Percentiles rank a stretch among this genome's conserved stretches.
phyloP scores from a whole-genome alignment of 306 rosid species.

The Hippophae rhamnoides region DNA sequence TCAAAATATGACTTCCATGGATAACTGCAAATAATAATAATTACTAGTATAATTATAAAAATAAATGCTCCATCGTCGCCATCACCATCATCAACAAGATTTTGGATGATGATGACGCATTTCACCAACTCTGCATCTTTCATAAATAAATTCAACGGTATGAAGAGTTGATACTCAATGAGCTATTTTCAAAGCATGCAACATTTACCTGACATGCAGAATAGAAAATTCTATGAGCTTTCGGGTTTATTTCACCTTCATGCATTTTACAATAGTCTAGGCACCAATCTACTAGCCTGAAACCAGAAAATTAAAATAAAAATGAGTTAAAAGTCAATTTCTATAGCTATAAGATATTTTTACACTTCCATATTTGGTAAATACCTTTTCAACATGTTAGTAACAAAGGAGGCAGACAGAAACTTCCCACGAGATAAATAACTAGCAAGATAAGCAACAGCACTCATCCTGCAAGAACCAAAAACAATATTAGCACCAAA shows the following conservation, averaged over 20 bases:
- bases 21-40: no score
- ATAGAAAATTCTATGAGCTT: slow-evolving; percentile 58
- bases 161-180: not conserved
- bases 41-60: no score
- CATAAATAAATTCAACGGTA: not conserved
- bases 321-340: slow-evolving; percentile 4
- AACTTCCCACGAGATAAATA: slow-evolving; percentile 76
- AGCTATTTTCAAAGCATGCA: not conserved
- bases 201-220: slow-evolving; percentile 82
- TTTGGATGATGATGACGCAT: no score
- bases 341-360: not conserved
- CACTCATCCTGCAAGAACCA: slow-evolving; percentile 72
- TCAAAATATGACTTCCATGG: no score
- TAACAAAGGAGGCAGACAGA: slow-evolving; percentile 48
- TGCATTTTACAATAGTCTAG: slow-evolving; percentile 36
- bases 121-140: no score
- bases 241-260: slow-evolving; percentile 47
- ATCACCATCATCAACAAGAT: no score
- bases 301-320: slow-evolving; percentile 20
- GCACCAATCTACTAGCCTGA: slow-evolving; percentile 77
- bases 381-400: slow-evolving; percentile 53
- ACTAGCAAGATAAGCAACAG: slow-evolving; percentile 87
- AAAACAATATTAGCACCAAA: slow-evolving; percentile 10
- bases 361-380: not conserved
- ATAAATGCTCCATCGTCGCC: no score